Percentiles rank a stretch among this genome's conserved stretches.
phyloP scores from a whole-genome alignment of 2,329 filamentous ascomycete species.

The Dactylellina sp. region DNA sequence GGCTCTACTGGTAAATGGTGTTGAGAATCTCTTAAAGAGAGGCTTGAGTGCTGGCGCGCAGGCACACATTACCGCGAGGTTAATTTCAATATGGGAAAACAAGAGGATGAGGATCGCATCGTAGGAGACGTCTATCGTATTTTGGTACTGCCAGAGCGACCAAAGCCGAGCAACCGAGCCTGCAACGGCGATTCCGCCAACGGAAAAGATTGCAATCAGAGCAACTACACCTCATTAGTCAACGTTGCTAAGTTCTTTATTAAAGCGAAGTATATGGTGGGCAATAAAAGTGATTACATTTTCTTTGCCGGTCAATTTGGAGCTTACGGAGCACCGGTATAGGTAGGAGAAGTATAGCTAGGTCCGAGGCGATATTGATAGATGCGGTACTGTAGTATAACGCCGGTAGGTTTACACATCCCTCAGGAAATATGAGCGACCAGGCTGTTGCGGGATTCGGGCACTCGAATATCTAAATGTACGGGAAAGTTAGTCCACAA shows the following conservation, averaged over 20 bases:
- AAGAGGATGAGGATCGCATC: slow-evolving; percentile 54
- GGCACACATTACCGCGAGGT: slow-evolving; percentile 58
- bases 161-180: slow-evolving; percentile 40
- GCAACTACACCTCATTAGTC: slow-evolving; percentile 14
- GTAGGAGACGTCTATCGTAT: slow-evolving; percentile 48
- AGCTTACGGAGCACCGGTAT: slow-evolving; percentile 67
- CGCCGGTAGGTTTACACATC: slow-evolving; percentile 63
- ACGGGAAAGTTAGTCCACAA: background rate
- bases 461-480: slow-evolving; percentile 61
- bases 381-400: slow-evolving; percentile 65
- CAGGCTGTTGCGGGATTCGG: slow-evolving; percentile 59
- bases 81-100: slow-evolving; percentile 60
- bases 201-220: slow-evolving; percentile 33
- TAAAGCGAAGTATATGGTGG: no score
- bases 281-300: no score
- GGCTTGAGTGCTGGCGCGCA: slow-evolving; percentile 60
- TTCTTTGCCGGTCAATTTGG: slow-evolving; percentile 65
- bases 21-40: slow-evolving; percentile 41
- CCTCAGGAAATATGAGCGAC: slow-evolving; percentile 59
- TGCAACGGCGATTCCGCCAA: slow-evolving; percentile 32
- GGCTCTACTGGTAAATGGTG: slow-evolving; percentile 21
- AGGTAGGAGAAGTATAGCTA: slow-evolving; percentile 67
- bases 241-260: no score
- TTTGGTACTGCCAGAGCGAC: slow-evolving; percentile 49
- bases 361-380: slow-evolving; percentile 67